Conservation (phyloP, 2,329 filamentous ascomycete genomes). For the Talaromyces sp. region DNA sequence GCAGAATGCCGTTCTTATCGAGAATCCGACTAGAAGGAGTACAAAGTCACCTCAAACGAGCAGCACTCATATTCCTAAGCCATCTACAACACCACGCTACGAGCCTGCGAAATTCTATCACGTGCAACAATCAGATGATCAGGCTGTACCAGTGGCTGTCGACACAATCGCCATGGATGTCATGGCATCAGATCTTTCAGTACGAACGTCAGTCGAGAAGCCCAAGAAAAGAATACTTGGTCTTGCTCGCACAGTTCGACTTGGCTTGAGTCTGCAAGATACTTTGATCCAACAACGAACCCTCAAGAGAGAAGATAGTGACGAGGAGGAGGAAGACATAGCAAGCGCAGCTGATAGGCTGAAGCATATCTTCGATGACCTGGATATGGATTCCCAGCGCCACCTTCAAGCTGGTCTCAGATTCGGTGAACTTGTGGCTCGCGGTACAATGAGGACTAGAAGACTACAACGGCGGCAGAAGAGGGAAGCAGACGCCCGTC, state of each 20-base stretch:
- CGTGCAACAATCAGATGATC: slow-evolving; percentile 7
- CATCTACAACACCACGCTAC: background rate
- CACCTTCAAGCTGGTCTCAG: slow-evolving; percentile 41
- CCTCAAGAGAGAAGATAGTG: background rate
- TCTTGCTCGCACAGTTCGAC: slow-evolving; percentile 35
- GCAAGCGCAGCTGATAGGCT: slow-evolving; percentile 28
- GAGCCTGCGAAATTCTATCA: background rate
- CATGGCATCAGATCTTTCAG: slow-evolving; percentile 20
- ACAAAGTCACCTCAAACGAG: background rate
- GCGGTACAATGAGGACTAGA: slow-evolving; percentile 26
- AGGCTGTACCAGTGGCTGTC: background rate
- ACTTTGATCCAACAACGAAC: slow-evolving; percentile 22
- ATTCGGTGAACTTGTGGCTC: slow-evolving; percentile 44
- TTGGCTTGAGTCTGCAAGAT: slow-evolving; percentile 37
- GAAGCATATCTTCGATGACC: slow-evolving; percentile 36
- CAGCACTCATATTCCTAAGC: background rate
- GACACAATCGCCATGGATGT: background rate
- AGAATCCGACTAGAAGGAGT: background rate
- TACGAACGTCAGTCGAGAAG: slow-evolving; percentile 18
- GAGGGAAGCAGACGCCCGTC: slow-evolving; percentile 4
- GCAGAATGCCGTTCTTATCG: slow-evolving; percentile 20
- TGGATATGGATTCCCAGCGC: slow-evolving; percentile 36
- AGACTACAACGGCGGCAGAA: slow-evolving; percentile 4
- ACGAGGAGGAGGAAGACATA: slow-evolving; percentile 20
- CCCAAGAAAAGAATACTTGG: slow-evolving; percentile 25